Base-by-base conservation (phyloP, 1,139 yeast genomes). In the Taphrina pruni region DNA sequence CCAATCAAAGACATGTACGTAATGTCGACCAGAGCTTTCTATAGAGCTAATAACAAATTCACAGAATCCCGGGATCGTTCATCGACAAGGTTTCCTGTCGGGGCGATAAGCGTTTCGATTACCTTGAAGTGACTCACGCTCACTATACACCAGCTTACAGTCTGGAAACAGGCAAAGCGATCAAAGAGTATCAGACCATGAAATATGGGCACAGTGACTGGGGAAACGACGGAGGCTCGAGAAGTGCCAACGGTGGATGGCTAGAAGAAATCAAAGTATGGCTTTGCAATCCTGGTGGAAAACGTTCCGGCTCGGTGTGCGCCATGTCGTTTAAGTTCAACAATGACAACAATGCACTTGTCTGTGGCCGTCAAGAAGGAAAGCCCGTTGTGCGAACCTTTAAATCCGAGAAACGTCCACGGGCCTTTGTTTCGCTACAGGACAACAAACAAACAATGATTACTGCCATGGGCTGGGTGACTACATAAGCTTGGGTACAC, bases 301-400 rank as follows among this genome's bases (percentile, higher is more conserved):
- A 6, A 1, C 51, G 7, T 46, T 11, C 36, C n/a, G 32, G 32
- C 0, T 6, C 9, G 0, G 14, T 50, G 1, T 50, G 54, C 20
- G 54, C 36, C 1, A 50, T 50, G 35, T 50, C 54, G 2, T 21
- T 50, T 17, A 21, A 50, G 36, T 50, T 50, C 54, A 50, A 14
- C 54, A 50, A 50, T 35, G 17, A 17, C 17, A 20, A 7, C 12
- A 36, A 50, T 20, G 20, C 8, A 1, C 20, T 45, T 14, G n/a
- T 45, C 20, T 45, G 48, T n/a, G 48, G 48, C 2, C n/a, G n/a
- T 2, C 8, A 7, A 7, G 8, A 12, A 11, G 8, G n/a, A 1
- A 0, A 17, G 17, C 17, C 17, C 17, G 1, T 17, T 17, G 17
- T 17, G 1, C 17, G 17, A 17, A 17, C 17, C 17, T 17, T 17